Conservation (phyloP, 148 eudicot species). For the Rhododendron ferrugineum region DNA sequence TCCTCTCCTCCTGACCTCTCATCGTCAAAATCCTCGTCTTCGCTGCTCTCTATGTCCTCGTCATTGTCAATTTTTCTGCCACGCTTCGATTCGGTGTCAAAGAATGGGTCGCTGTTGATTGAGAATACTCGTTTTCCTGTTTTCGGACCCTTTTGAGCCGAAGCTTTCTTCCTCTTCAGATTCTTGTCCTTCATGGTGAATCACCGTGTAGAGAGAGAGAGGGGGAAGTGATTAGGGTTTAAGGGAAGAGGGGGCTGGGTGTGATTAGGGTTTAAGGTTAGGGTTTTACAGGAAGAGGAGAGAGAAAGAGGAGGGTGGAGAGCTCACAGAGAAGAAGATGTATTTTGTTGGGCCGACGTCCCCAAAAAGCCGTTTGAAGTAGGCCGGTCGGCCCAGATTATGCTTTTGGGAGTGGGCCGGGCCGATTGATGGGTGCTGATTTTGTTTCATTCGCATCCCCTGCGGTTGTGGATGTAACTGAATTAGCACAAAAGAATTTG, state of each 20-base stretch:
- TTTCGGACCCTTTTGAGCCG: conserved; percentile 16
- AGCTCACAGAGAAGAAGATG: neutral
- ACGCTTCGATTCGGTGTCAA: conserved; percentile 26
- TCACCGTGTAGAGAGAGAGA: neutral
- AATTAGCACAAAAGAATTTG: too few relatives aligned
- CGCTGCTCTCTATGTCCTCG: conserved; percentile 37
- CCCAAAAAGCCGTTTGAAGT: neutral
- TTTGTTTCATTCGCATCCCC: neutral
- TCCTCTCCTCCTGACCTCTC: conserved; percentile 1
- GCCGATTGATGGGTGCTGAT: neutral
- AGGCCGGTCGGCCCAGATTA: neutral
- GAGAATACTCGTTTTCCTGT: conserved; percentile 18
- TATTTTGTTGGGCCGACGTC: neutral
- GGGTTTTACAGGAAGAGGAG: neutral
- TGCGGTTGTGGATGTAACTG: too few relatives aligned
- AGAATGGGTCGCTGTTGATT: conserved; percentile 29
- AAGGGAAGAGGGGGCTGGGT: neutral
- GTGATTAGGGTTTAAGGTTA: neutral
- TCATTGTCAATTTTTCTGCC: conserved; percentile 31
- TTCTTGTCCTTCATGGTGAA: conserved; percentile 21
- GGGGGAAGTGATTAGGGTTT: neutral
- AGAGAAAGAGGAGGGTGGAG: neutral
- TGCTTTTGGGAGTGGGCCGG: neutral
- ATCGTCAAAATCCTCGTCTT: conserved; percentile 18
- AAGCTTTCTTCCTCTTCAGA: conserved; percentile 19